Base-by-base conservation (phyloP, 148 eudicot species). In the Drosera capensis region DNA sequence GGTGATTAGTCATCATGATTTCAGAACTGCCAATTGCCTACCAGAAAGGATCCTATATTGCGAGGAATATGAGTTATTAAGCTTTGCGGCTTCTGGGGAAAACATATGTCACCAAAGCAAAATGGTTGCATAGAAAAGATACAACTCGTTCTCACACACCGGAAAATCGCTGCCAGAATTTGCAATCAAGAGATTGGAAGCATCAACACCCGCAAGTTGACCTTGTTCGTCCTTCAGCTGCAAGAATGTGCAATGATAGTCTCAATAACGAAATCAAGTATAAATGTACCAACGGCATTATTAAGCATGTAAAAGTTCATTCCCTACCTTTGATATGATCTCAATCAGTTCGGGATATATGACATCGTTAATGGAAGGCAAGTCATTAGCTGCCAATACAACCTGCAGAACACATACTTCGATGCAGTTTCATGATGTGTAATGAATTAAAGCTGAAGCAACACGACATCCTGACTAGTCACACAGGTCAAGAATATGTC, bases 121-220 rank as follows among this genome's bases (percentile, higher is more conserved):
- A 39, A 14, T 13, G 14, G 5, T 39, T 9, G n/a, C 17, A 23
- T n/a, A n/a, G n/a, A n/a, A n/a, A 5, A 11, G 17, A 51, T 16
- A 41, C 12, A 41, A 7, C 14, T 48, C 5, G 20, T 8, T 61
- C 25, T 47, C 24, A 64, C 93, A 71, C 45, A 92, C 99, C 77
- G 99, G 99, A 41, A 92, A 79, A 72, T 92, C 99, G 62, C 79
- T 92, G 59, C 95, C 99, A 49, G 99, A 92, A 65, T 81, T 92
- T 47, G 75, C 95, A 57, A 85, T 70, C 49, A 90, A 66, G 29
- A 90, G 88, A 45, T 90, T 81, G 40, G 80, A 72, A 35, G 74
- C 45, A 64, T 90, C 94, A 61, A 90, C 86, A 22, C 94, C 97
- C 51, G 61, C 62, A 63, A 90, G 93, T 65, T 68, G 58, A 49